Conservation (phyloP, 176 grass and related monocot species). For the Lolium multiflorum region DNA sequence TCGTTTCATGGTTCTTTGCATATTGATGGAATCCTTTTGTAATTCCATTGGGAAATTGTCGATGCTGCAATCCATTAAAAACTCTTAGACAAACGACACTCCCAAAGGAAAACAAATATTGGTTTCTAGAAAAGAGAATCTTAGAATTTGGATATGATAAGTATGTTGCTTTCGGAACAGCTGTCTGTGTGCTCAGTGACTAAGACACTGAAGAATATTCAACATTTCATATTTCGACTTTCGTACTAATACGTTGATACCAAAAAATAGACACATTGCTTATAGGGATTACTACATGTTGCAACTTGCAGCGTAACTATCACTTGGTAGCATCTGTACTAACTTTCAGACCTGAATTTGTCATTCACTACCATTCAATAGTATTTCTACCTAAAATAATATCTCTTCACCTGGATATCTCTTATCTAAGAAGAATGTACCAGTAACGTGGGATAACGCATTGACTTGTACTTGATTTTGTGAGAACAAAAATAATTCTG, state of each 20-base stretch:
- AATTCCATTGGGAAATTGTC: neutral
- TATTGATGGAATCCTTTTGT: neutral
- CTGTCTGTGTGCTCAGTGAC: neutral
- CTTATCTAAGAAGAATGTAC: neutral
- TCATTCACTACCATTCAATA: too few species aligned
- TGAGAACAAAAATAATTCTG: neutral
- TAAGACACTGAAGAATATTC: slow-evolving; percentile 5
- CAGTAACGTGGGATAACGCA: neutral
- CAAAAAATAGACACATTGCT: neutral
- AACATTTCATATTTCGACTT: neutral
- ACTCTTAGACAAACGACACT: neutral
- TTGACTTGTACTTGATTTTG: neutral
- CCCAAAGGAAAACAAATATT: neutral
- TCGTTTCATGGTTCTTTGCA: neutral
- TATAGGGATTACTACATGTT: neutral
- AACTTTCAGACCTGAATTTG: slow-evolving; percentile 12
- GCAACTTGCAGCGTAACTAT: neutral
- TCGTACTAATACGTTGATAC: neutral
- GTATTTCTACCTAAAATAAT: neutral
- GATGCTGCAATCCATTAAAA: neutral
- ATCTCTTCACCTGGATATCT: neutral
- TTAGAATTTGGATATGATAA: neutral
- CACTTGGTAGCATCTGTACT: neutral
- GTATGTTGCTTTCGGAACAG: slow-evolving; percentile 26
- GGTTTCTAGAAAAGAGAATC: neutral